These are phyloP conservation scores for Coemansia aciculifera DNA, from an alignment of 192 early-diverging fungal species.

Conservation along the genomic window DNA sequence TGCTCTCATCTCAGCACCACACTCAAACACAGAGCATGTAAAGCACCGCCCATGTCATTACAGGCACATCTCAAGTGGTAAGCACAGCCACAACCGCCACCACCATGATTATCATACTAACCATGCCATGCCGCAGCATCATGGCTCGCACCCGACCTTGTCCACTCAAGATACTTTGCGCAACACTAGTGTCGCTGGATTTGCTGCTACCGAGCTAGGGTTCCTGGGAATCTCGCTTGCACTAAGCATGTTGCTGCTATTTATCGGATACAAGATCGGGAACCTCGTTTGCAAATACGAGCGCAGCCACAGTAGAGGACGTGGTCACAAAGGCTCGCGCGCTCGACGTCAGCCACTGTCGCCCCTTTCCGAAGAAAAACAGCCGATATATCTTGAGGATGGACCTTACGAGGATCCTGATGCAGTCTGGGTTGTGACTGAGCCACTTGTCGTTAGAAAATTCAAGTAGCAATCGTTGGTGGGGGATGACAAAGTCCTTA, in stretches of 20 bases:
- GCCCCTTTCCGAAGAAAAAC: neutral
- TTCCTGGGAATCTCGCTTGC: slow-evolving; percentile 29
- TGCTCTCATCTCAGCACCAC: neutral
- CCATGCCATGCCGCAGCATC: no score
- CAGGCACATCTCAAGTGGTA: neutral
- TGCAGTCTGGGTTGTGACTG: neutral
- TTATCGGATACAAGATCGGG: slow-evolving; percentile 42
- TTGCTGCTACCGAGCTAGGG: slow-evolving; percentile 20
- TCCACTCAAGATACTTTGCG: neutral
- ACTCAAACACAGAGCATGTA: neutral
- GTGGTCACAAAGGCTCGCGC: slow-evolving; percentile 13
- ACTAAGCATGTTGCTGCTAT: slow-evolving; percentile 32
- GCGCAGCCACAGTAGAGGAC: slow-evolving; percentile 10
- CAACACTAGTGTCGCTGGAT: slow-evolving; percentile 12
- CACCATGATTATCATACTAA: slow-evolving; percentile 3
- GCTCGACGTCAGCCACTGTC: slow-evolving; percentile 8
- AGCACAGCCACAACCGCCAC: neutral
- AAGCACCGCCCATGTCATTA: slow-evolving; percentile 2
- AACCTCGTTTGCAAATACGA: slow-evolving; percentile 29
- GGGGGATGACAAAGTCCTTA: no score
- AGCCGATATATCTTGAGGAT: slow-evolving; percentile 17
- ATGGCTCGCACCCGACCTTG: neutral
- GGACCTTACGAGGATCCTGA: neutral
- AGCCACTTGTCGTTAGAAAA: slow-evolving; percentile 2
- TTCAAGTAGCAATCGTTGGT: neutral